Evolutionary conservation across 2,329 filamentous ascomycete genomes (phyloP), one percentile per base, ranked within the genome.

Genomic region (Calonectria pteridis): DNA sequence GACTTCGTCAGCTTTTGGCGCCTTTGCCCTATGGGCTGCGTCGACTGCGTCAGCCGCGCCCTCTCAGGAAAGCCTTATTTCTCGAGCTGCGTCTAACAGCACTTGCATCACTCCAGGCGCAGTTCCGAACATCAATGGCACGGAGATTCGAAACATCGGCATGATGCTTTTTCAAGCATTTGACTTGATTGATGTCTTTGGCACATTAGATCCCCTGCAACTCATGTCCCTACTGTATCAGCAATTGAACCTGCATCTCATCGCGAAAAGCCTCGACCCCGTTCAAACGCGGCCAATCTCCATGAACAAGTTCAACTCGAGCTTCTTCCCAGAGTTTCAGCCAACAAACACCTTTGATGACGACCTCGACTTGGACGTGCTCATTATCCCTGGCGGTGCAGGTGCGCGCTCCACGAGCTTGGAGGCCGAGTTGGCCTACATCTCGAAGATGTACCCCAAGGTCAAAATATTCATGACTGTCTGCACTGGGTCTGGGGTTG

Each of bases 351-450:
- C 91, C 0, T 92, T 92, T 77, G 85, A 83, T 53, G 82, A 85
- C 6, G 85, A 87, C 3, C 88, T 89, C 2, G 85, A 87, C 2
- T 88, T 88, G 1, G 85, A 86, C n/a, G 89, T 94, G 5, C 85
- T 94, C 26, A 82, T 95, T n/a, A 83, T 94, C 10, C 93, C 93
- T 0, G 93, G 93, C 2, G 92, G 93, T 0, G 67, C 84, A 0
- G 92, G 92, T 0, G 85, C 84, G 0, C 82, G 87, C 4, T 76
- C 71, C 63, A 68, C 77, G 70, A 85, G 81, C 5, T 83, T 87
- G 0, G 81, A 89, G 2, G 83, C 86, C 2, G 77, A 74, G 9
- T 74, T 76, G 3, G 70, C 49, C 31, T 92, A 82, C 71, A 78
- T 80, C 33, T 78, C 80, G 0, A 81, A 81, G 1, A 79, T 82